Evolutionary conservation across 768 basidiomycete species (phyloP).

Genomic region (Rhodotorula kratochvilovae): DNA sequence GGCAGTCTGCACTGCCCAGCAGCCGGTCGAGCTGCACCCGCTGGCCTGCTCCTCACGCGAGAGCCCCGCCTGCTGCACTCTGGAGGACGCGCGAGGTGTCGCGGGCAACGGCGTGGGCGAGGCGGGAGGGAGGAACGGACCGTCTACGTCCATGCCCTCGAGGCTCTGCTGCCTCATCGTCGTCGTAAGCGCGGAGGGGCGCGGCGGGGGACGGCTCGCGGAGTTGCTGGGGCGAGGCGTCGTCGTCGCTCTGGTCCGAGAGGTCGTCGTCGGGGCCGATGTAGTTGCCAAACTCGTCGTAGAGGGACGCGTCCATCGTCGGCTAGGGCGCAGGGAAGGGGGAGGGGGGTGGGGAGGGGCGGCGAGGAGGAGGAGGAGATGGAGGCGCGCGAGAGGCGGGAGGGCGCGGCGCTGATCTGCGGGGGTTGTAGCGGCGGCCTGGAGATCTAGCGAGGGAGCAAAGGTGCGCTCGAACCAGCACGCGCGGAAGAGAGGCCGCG

Average conservation of each 20-base stretch:
- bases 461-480: too few relatives aligned
- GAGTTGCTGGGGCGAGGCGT: conserved; percentile 52
- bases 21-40: too few relatives aligned
- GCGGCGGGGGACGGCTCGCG: conserved; percentile 53
- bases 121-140: conserved; percentile 48
- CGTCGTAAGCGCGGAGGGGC: conserved; percentile 47
- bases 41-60: too few relatives aligned
- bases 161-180: conserved; percentile 51
- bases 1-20: too few relatives aligned
- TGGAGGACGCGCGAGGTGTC: too few relatives aligned
- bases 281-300: conserved; percentile 58
- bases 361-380: not conserved
- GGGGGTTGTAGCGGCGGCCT: too few relatives aligned
- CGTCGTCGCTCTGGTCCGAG: conserved; percentile 58
- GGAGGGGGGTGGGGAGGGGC: not conserved
- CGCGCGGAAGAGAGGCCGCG: too few relatives aligned
- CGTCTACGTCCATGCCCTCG: conserved; percentile 80
- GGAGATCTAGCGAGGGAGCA: too few relatives aligned
- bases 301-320: not conserved
- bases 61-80: too few relatives aligned
- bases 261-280: conserved; percentile 75
- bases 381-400: not conserved
- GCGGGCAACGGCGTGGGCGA: too few relatives aligned
- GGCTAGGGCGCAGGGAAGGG: not conserved
- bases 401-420: too few relatives aligned